Conservation (phyloP, 129 eudicot genomes). For the Arctium minus region DNA sequence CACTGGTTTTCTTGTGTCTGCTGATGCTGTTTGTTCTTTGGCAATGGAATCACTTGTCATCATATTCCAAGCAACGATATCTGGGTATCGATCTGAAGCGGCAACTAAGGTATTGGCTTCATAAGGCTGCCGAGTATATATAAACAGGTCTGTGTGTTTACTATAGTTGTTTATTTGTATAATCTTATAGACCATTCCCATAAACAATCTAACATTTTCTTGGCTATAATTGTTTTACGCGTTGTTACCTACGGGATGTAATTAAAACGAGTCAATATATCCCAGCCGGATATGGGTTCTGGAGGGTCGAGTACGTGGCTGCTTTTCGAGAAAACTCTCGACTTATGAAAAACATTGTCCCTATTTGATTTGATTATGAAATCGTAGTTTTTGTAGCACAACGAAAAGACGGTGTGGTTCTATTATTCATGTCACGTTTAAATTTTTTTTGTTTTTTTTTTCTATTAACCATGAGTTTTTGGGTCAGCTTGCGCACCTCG, state of each 20-base stretch:
- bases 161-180: not conserved
- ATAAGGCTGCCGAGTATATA: slow-evolving; percentile 17
- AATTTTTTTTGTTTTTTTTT: too few relatives aligned
- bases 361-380: too few relatives aligned
- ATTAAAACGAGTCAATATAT: not conserved
- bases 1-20: slow-evolving; percentile 29
- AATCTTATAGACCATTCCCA: not conserved
- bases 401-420: too few relatives aligned
- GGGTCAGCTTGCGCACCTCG: too few relatives aligned
- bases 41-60: not conserved
- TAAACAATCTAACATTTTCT: not conserved
- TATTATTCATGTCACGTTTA: too few relatives aligned
- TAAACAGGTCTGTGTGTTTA: slow-evolving; percentile 9
- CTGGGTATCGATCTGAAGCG: not conserved
- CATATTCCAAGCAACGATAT: not conserved
- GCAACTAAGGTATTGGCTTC: slow-evolving; percentile 26
- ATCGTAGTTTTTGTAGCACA: too few relatives aligned
- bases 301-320: not conserved
- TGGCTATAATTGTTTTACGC: not conserved
- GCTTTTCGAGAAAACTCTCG: too few relatives aligned
- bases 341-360: too few relatives aligned
- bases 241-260: not conserved
- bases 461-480: too few relatives aligned
- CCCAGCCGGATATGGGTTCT: not conserved
- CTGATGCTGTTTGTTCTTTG: slow-evolving; percentile 21